A percentile compares a stretch with the other conserved stretches of the same genome.
phyloP scores from a whole-genome alignment of 352 stramenopile species.

The Phytopythium chamaehyphon region DNA sequence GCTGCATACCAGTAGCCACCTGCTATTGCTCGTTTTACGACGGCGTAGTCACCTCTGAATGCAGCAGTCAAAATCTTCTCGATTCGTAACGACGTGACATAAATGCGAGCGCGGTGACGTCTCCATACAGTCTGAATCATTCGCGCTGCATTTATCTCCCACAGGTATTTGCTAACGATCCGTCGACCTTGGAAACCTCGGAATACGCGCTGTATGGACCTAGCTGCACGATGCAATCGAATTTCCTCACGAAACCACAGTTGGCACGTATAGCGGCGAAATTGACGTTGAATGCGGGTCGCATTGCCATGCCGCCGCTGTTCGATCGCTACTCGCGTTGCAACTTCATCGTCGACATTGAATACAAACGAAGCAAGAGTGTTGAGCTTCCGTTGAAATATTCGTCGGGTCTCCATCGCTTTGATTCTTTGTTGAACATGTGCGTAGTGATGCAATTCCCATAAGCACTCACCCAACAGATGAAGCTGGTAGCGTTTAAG shows the following conservation, averaged over 20 bases:
- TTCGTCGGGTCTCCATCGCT: constrained; percentile 20
- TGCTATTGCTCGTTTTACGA: constrained; percentile 50
- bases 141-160: constrained; percentile 34
- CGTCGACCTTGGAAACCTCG: constrained; percentile 41
- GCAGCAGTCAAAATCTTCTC: constrained; percentile 62
- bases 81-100: constrained; percentile 30
- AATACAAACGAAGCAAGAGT: constrained; percentile 16
- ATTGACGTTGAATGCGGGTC: constrained; percentile 66
- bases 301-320: constrained; percentile 34
- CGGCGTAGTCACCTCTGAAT: constrained; percentile 73
- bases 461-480: constrained; percentile 22
- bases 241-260: constrained; percentile 34
- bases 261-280: constrained; percentile 51
- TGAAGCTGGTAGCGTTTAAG: constrained; percentile 29
- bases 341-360: constrained; percentile 21
- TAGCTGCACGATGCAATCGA: constrained; percentile 33
- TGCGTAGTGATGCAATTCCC: constrained; percentile 16
- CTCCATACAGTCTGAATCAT: constrained; percentile 61
- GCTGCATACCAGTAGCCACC: constrained; percentile 43
- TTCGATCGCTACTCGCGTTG: constrained; percentile 31
- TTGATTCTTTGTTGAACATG: constrained; percentile 26
- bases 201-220: constrained; percentile 53
- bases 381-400: not conserved
- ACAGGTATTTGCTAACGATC: constrained; percentile 28
- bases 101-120: constrained; percentile 28